Evolutionary conservation across 768 basidiomycete species (phyloP), one percentile per base, ranked within the genome.

Genomic region (Mycena vulgaris): DNA sequence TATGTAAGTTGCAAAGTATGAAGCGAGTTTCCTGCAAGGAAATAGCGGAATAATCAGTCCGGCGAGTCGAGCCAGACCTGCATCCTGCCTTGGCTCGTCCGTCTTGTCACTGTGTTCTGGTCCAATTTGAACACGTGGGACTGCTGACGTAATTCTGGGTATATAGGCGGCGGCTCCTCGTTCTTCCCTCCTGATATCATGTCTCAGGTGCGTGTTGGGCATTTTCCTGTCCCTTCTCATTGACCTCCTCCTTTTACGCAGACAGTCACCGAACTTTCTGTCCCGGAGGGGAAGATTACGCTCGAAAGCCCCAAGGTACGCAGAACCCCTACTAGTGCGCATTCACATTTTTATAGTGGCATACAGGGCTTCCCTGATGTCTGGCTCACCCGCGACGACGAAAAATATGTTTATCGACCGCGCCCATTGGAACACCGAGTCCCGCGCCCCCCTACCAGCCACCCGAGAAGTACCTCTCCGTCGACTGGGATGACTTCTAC

Each of bases 321-420:
- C 39, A 39, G 21, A 47, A 25, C 13, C 45, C 45, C 42, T n/a
- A 42, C 7, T 47, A 13, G n/a, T 25, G n/a, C 2, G 7, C 23
- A 14, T 14, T n/a, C n/a, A 47, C 45, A 47, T 47, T 47, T 47
- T n/a, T 47, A 25, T 47, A 47, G n/a, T 47, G 45, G n/a, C 23
- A 4, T 47, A 21, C 23, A 47, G 45, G n/a, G 45, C 21, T 47
- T 47, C 45, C 45, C 45, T 5, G 45, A 47, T 28, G 49, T 6
- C 49, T 51, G 39, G 39, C 39, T 39, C 27, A 51, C 25, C 14
- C 13, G 19, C 27, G 49, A 25, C 14, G 49, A 51, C 49, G 49
- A 51, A 14, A 51, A 51, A 51, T 51, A 51, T 28, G 49, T 51
- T n/a, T 16, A 51, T 51, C 27, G 49, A 51, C 27, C 49, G 49